Evolutionary conservation across 2,329 filamentous ascomycete genomes (phyloP), one percentile per base, ranked within the genome.

Genomic region (Xylaria polymorpha): DNA sequence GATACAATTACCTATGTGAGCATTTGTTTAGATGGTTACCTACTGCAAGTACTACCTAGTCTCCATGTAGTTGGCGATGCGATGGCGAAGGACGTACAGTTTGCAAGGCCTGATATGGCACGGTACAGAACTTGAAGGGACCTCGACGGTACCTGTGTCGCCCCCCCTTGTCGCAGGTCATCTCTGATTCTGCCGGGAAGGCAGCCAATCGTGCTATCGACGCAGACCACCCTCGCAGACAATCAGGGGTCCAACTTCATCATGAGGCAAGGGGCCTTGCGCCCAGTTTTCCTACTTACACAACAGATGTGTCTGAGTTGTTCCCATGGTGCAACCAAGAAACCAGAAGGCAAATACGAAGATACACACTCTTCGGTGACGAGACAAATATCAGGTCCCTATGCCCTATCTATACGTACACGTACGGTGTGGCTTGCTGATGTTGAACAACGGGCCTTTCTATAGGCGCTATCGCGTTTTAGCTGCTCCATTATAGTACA

Each of bases 181-280:
- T 65, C 64, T 73, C 62, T 70, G 61, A 63, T 67, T 73, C 71
- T 76, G 65, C 71, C 70, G 62, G 64, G 73, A 75, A 75, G 73
- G 74, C 72, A 72, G 69, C 74, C 75, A 77, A 77, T 77, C 70
- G 72, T 60, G 55, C 56, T 46, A 41, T 64, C 63, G 64, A 66
- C 59, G 67, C 58, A 70, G 62, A 58, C 64, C 44, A 55, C 64
- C 72, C 66, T 71, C 62, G 39, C 51, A 68, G 68, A 56, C 48
- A 66, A 76, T 74, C 73, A 76, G 75, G 75, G 75, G 74, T 75
- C 72, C 61, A 46, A 56, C 51, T 56, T 63, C 63, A 69, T 71
- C 71, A 74, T 71, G 73, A 76, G 71, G 75, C 73, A 76, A 74
- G 74, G 74, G 74, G 73, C 59, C 67, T 73, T 72, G 68, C 64